Evolutionary conservation across 169 alveolate species (phyloP), one percentile per base, ranked within the genome.

Genomic region (Perkinsus olseni): DNA sequence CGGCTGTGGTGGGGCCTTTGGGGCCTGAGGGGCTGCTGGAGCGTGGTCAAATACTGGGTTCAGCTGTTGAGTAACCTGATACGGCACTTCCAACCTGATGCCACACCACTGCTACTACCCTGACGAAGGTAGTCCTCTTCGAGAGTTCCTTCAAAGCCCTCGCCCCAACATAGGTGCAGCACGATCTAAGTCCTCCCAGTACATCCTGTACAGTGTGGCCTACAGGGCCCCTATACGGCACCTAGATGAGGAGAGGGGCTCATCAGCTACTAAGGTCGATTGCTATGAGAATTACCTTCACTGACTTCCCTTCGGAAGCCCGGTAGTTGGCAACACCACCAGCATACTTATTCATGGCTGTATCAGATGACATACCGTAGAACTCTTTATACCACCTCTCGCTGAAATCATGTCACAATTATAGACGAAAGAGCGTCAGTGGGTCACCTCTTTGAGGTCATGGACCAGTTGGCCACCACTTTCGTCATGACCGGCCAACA

Each of bases 301-400:
- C 95, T n/a, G 95, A 91, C 93, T 94, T 94, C 31, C 95, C 95
- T 90, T 94, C 95, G 20, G 94, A 92, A 74, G 93, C 74, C 0
- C 95, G 93, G 38, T 94, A 94, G 93, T 94, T 94, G n/a, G 95
- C 95, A 40, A 94, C 95, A 34, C 95, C 95, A 36, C 94, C 95
- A 34, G 94, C 92, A 34, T 94, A 93, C 92, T 38, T 31, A 21
- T 39, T 39, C 92, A 91, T 91, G 11, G 92, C 92, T 10, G 92
- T 91, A 38, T n/a, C 92, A n/a, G 92, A 91, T 4, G 62, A 37
- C 92, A 91, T 91, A 24, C 92, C 92, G 31, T 62, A 62, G 17
- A 62, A 62, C 82, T 62, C 82, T 62, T 62, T 62, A 62, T 62
- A 62, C 82, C 82, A 62, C 82, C 17, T 62, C 28, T 62, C 82